A percentile compares a stretch with the other conserved stretches of the same genome.
phyloP scores from a whole-genome alignment of 225 moss, liverwort and hornwort species.

The Sphagnum contortum region DNA sequence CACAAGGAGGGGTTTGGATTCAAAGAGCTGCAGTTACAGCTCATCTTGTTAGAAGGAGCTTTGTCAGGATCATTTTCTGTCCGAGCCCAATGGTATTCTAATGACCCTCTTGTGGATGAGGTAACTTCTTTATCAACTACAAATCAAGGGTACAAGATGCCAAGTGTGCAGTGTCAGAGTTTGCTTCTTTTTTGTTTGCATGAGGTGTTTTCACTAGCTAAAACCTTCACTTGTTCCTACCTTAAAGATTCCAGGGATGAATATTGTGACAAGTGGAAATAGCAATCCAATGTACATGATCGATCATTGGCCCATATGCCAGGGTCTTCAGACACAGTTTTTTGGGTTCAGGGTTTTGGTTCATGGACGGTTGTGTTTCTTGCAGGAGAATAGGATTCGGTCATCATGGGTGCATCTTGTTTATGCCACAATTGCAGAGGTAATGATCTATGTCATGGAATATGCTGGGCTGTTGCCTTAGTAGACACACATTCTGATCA shows the following conservation, averaged over 20 bases:
- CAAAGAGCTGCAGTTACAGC: constrained; percentile 89
- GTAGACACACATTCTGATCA: background rate
- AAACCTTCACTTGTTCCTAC: too few species aligned
- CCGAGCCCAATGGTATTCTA: constrained; percentile 62
- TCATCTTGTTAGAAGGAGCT: constrained; percentile 82
- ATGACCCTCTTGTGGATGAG: constrained; percentile 59
- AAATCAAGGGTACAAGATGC: background rate
- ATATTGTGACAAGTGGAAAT: background rate
- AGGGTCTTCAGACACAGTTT: too few species aligned
- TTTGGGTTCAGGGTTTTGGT: too few species aligned
- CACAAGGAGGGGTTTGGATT: constrained; percentile 63
- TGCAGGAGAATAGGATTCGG: constrained; percentile 86
- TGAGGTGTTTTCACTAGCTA: too few species aligned
- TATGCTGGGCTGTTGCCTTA: background rate
- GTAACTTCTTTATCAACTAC: constrained; percentile 6
- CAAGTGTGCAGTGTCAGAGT: too few species aligned
- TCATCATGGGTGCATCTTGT: constrained; percentile 96
- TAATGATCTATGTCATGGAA: constrained; percentile 4
- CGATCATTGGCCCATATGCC: too few species aligned
- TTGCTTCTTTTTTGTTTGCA: too few species aligned
- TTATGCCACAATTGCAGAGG: constrained; percentile 68
- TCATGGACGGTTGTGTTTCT: background rate
- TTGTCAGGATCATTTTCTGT: constrained; percentile 75
- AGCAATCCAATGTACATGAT: too few species aligned
- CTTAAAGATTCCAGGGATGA: background rate